Base-by-base conservation (phyloP, 768 basidiomycete genomes). In the Podaxis carcinomalis region DNA sequence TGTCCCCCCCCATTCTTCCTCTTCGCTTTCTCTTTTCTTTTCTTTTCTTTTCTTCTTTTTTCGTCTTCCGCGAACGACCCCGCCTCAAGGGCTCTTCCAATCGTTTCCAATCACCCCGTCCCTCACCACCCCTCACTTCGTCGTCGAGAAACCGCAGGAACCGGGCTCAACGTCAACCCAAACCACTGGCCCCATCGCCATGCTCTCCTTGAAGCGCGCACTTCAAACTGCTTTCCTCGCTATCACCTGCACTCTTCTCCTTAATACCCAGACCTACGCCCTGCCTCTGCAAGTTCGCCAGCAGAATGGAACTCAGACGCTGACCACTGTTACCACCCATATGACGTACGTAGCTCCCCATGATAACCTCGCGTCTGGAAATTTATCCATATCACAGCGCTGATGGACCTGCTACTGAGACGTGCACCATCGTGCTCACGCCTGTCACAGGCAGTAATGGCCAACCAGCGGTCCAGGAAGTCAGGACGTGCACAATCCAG, bases 391-490 rank as follows among this genome's bases (percentile, higher is more conserved):
- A 54, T 67, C 32, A 54, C 62, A 86, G 85, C 56, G 59, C 77
- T 49, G 73, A 77, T 59, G 86, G 87, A 16, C 69, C 72, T 28
- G 73, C 85, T 70, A 82, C 76, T 44, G 77, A 85, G 73, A 84
- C 79, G n/a, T 89, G 88, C 68, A 75, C 79, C 9, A 73, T 85
- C 51, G 81, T 82, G 9, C 75, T 88, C 51, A 85, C 81, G 3
- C 86, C 83, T 5, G 76, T 81, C 47, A 80, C 75, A 54, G 81
- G 78, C 64, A 68, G 70, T 3, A 73, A 79, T 64, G 86, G 85
- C 16, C 66, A 78, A n/a, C 73, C 74, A 46, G 78, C 77, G 13
- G 75, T 87, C 21, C 73, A 78, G 66, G 80, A 87, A 65, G 80
- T 86, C 51, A 74, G 74, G 65, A 78, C 75, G 32, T 89, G 87